Evolutionary conservation across 345 rosid species (phyloP).

Genomic region (Heritiera fomes): DNA sequence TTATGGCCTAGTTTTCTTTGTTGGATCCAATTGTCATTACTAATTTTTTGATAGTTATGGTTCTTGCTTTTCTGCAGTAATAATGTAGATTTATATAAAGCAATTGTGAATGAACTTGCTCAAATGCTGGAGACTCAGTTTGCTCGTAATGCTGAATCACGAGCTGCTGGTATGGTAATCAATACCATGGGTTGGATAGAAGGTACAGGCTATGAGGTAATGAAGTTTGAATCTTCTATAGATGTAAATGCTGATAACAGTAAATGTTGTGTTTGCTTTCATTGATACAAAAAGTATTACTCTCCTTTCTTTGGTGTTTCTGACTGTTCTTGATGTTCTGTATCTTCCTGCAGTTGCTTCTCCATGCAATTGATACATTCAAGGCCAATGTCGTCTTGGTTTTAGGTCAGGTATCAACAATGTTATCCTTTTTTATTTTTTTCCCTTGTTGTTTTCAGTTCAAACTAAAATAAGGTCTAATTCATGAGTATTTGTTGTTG

Average conservation of each 20-base stretch:
- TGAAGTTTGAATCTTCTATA: neutral
- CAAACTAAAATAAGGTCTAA: neutral
- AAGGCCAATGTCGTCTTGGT: constrained; percentile 86
- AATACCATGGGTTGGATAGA: constrained; percentile 99
- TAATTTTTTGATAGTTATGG: neutral
- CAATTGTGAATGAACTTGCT: constrained; percentile 82
- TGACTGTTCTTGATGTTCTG: neutral
- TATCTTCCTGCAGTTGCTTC: constrained; percentile 59
- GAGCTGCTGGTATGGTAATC: constrained; percentile 90
- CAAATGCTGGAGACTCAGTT: constrained; percentile 79
- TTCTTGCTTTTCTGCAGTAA: constrained; percentile 41
- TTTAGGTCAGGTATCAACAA: constrained; percentile 66
- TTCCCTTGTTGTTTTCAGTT: neutral
- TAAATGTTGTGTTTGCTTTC: neutral
- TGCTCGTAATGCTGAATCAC: constrained; percentile 64
- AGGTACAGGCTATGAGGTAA: constrained; percentile 83
- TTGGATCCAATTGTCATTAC: neutral
- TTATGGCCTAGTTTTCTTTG: neutral
- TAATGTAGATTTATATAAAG: constrained; percentile 71
- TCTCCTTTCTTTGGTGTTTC: constrained; percentile 17
- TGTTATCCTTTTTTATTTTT: neutral
- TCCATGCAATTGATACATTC: constrained; percentile 76
- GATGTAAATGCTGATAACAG: neutral
- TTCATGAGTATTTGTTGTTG: neutral
- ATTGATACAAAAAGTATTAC: neutral